A percentile compares a stretch with the other conserved stretches of the same genome.
phyloP scores from a whole-genome alignment of 2,329 filamentous ascomycete species.

The Onygenales sp. region DNA sequence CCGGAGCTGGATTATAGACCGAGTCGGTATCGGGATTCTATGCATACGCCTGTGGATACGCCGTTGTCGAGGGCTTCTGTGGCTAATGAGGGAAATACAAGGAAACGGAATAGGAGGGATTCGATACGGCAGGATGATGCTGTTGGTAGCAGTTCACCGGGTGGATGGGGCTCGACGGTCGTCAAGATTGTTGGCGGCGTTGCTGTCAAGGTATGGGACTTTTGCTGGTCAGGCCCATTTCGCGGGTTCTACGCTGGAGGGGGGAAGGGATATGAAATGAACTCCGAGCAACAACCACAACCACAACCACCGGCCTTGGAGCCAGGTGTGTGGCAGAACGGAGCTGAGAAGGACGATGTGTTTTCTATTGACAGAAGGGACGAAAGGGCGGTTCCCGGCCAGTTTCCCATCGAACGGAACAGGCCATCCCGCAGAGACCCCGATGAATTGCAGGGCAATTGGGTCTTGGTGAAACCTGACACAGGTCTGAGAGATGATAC shows the following conservation, averaged over 20 bases:
- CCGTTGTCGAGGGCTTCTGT: background rate
- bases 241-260: constrained; percentile 80
- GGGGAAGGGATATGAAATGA: constrained; percentile 59
- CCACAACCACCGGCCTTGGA: constrained; percentile 13
- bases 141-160: background rate
- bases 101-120: constrained; percentile 7
- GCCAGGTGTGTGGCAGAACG: constrained; percentile 21
- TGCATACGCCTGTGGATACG: constrained; percentile 9
- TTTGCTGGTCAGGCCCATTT: constrained; percentile 65
- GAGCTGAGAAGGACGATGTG: constrained; percentile 19
- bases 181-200: constrained; percentile 31
- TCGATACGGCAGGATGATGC: background rate
- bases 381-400: constrained; percentile 40
- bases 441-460: constrained; percentile 24
- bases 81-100: constrained; percentile 1
- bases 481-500: constrained; percentile 3
- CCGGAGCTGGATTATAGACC: constrained; percentile 33
- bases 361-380: constrained; percentile 9
- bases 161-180: constrained; percentile 23
- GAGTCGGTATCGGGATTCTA: constrained; percentile 29
- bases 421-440: background rate
- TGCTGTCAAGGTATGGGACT: constrained; percentile 70
- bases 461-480: constrained; percentile 53
- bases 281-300: constrained; percentile 19
- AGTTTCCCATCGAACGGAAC: constrained; percentile 39